These are phyloP conservation scores for Syzygium oleosum DNA, from an alignment of 345 rosid genomes.

Conservation along the genomic window DNA sequence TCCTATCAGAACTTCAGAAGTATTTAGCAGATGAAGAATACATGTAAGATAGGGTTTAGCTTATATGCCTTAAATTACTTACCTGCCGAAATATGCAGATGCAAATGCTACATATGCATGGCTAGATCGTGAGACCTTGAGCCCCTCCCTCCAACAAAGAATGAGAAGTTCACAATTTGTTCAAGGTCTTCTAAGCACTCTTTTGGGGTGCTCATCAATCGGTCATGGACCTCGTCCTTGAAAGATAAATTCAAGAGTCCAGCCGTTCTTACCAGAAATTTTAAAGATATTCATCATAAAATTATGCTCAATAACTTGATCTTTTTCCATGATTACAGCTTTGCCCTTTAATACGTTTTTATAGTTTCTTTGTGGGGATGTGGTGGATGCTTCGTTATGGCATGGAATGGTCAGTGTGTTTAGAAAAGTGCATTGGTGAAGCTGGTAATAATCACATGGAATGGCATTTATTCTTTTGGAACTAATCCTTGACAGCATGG, in stretches of 20 bases:
- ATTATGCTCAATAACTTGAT: neutral
- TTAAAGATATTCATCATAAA: neutral
- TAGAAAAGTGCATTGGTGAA: neutral
- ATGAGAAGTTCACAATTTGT: neutral
- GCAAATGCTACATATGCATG: neutral
- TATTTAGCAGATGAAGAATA: constrained; percentile 74
- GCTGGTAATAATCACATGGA: neutral
- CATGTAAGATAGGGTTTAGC: constrained; percentile 35
- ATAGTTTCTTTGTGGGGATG: neutral
- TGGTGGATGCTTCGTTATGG: neutral
- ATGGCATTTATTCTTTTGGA: neutral
- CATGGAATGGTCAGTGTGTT: neutral
- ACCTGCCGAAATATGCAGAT: neutral
- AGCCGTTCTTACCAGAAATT: neutral
- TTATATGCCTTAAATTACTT: neutral
- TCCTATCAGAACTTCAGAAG: constrained; percentile 57
- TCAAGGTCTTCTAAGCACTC: neutral
- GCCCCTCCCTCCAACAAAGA: neutral
- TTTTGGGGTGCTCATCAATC: neutral
- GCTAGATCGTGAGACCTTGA: neutral
- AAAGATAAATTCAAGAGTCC: neutral
- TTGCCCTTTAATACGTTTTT: neutral
- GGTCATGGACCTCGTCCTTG: neutral
- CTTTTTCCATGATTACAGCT: neutral
- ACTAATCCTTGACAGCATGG: neutral